A percentile compares a stretch with the other conserved stretches of the same genome.
Evolutionary conservation across 2,329 filamentous ascomycete genomes (phyloP).

Genomic region (Purpureocillium lavendulum): DNA sequence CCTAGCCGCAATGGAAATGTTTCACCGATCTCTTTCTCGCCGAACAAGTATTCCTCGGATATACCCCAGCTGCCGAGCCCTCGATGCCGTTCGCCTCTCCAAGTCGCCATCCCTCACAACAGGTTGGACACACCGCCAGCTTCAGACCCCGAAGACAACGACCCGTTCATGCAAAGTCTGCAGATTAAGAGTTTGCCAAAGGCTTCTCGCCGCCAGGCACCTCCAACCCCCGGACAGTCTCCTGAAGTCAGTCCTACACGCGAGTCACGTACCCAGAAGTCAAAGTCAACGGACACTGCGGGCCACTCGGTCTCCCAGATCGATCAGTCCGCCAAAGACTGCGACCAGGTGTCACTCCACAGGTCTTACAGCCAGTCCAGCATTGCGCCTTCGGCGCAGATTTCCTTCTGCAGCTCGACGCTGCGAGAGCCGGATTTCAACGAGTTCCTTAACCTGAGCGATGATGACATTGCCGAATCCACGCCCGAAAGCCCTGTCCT

Average conservation of each 20-base stretch:
- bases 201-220: slow-evolving; percentile 7
- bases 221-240: slow-evolving; percentile 23
- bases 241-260: slow-evolving; percentile 18
- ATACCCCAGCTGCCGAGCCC: slow-evolving; percentile 16
- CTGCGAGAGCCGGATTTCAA: slow-evolving; percentile 43
- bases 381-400: slow-evolving; percentile 16
- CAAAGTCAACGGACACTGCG: slow-evolving; percentile 19
- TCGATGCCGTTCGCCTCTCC: slow-evolving; percentile 15
- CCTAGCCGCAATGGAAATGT: slow-evolving; percentile 17
- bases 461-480: slow-evolving; percentile 49
- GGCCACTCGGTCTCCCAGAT: slow-evolving; percentile 16
- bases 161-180: slow-evolving; percentile 1
- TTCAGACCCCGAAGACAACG: slow-evolving; percentile 18
- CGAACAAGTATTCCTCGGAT: slow-evolving; percentile 12
- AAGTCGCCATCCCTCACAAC: slow-evolving; percentile 9
- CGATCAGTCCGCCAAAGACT: slow-evolving; percentile 15
- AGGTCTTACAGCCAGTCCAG: slow-evolving; percentile 21
- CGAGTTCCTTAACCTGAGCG: slow-evolving; percentile 45
- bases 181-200: slow-evolving; percentile 10
- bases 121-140: slow-evolving; percentile 23
- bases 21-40: slow-evolving; percentile 14
- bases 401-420: slow-evolving; percentile 22
- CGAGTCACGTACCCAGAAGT: slow-evolving; percentile 15
- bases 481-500: slow-evolving; percentile 12
- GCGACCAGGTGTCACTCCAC: slow-evolving; percentile 15